Percentiles rank a stretch among this genome's conserved stretches.
phyloP scores from a whole-genome alignment of 192 early-diverging fungal genomes.

The Helicostylum pulchrum region DNA sequence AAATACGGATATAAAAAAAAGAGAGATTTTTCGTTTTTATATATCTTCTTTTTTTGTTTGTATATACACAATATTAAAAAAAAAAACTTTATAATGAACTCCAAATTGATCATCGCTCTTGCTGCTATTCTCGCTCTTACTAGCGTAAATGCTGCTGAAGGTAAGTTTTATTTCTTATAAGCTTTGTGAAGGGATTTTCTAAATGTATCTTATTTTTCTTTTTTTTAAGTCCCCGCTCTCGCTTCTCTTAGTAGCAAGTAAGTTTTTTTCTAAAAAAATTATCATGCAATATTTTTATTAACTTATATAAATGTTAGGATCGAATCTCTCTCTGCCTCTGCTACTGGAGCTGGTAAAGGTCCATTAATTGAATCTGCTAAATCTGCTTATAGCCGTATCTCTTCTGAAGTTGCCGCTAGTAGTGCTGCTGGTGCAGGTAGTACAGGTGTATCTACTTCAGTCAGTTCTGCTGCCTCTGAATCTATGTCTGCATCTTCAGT shows the following conservation, averaged over 20 bases:
- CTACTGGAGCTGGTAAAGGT: neutral
- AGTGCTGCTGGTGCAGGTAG: neutral
- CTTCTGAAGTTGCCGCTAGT: too few species aligned
- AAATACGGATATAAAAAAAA: neutral
- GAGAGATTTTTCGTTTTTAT: neutral
- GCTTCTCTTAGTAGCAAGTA: conserved; percentile 6
- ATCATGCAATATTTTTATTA: neutral
- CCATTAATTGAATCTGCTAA: neutral
- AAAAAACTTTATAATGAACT: neutral
- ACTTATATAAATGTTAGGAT: too few species aligned
- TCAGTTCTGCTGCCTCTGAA: too few species aligned
- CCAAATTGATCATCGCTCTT: neutral
- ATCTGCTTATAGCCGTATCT: neutral
- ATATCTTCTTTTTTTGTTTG: neutral
- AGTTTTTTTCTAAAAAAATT: neutral
- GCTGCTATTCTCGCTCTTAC: neutral
- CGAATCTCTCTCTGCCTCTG: too few species aligned
- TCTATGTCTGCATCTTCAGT: neutral
- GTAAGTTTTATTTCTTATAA: neutral
- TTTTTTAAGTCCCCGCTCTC: neutral
- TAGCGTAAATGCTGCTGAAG: neutral
- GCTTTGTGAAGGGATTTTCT: neutral
- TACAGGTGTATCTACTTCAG: neutral
- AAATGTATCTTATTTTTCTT: too few species aligned
- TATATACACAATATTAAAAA: too few species aligned